Base-by-base conservation (phyloP, 1,284 basidiomycete genomes). In the Fistulina hepatica region DNA sequence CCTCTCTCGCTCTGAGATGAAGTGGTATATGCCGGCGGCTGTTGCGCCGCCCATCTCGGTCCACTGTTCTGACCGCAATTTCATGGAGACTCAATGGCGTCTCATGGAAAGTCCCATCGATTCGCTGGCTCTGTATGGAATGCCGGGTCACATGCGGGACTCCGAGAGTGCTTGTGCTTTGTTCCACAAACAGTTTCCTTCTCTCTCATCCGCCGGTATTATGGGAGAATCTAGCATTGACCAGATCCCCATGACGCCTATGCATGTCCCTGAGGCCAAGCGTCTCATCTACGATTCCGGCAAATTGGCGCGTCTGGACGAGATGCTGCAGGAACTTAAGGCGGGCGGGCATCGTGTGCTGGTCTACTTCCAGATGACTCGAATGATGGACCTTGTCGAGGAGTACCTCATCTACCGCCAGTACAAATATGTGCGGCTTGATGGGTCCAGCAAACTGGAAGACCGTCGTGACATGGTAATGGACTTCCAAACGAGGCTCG, bases 291-390 rank as follows among this genome's bases (percentile, higher is more conserved):
- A 91, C 46, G 95, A 99, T 59, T 97, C 95, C 17, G 91, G 84
- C 40, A 99, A 99, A 63, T 75, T 99, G 26, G 90, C 92, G 25
- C 77, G 88, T 33, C 70, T 99, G 34, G 95, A 99, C 58, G 57
- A 69, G 16, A 67, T 99, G 21, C 68, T 99, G 8, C 84, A 91
- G 45, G 88, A 97, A 54, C 76, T 99, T 45, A 98, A 97, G 64
- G 72, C 78, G 22, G 85, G 81, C 8, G 93, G 93, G 40, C 95
- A 99, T 61, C 81, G 93, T 34, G 92, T 97, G 16, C 64, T 99
- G 48, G 74, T 99, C 36, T 99, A 98, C 66, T 98, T 97, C 81
- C 95, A 99, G 62, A 98, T 99, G 95, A 98, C 95, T 17, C 77
- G 83, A 47, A 98, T 98, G 95, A 97, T 98, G 79, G 94, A 98